Evolutionary conservation across 2,329 filamentous ascomycete genomes (phyloP), one percentile per base, ranked within the genome.

Genomic region (Coniochaeta sp.): DNA sequence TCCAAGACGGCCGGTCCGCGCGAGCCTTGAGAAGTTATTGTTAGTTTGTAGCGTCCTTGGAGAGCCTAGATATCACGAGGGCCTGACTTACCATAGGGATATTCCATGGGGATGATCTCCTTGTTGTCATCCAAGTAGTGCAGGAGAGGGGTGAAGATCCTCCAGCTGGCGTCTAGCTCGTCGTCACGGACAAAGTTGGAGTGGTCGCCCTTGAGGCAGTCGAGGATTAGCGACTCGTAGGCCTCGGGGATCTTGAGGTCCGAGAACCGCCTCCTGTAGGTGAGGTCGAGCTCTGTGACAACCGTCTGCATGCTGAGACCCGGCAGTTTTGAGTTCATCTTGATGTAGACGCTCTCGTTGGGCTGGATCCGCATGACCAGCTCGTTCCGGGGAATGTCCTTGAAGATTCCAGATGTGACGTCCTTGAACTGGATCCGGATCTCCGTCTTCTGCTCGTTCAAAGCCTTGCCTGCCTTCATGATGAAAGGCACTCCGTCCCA

Each of bases 271-370:
- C 94, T 86, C 68, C 95, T 85, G 79, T 99, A 99, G 58, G 95
- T 99, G 61, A 99, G 83, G 67, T 99, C 94, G 55, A 99, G 87
- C 77, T 99, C 94, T 55, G 94, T 99, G 62, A 96, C 89, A 33
- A 97, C 94, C 12, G 94, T 99, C 79, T 99, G 94, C 91, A 97
- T 99, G 78, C 91, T 97, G 64, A 99, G 79, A 63, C 94, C 94
- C 18, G 94, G 95, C 54, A 99, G 80, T 81, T 99, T 99, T 26
- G 92, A 97, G 86, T 99, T 99, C 94, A 99, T 99, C 85, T 99
- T 99, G 73, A 97, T 95, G 77, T 99, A 99, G 60, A 99, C 91
- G 68, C 89, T 95, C 81, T 99, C 94, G 76, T 99, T 99, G 63
- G 94, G 94, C 78, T 99, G 94, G 59, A 99, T 95, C 61, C 94